Evolutionary conservation across 257 asterid species (phyloP).

Genomic region (Fraxinus anomala): DNA sequence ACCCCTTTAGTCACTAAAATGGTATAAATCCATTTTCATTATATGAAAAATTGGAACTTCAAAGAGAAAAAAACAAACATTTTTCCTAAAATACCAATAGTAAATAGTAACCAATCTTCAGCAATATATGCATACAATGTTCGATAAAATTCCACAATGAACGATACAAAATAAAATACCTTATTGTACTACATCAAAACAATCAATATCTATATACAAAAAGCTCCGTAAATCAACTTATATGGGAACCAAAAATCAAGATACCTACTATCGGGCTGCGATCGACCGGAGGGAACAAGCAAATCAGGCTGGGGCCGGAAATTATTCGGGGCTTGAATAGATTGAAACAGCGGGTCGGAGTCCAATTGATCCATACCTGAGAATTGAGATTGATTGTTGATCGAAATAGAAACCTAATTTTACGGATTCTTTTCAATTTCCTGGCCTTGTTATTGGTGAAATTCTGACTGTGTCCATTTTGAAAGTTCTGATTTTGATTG

Average conservation of each 20-base stretch:
- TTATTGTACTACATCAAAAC: neutral
- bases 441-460: neutral
- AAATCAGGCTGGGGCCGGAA: slow-evolving; percentile 50
- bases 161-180: neutral
- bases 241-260: neutral
- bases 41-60: neutral
- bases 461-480: slow-evolving; percentile 1
- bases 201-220: neutral
- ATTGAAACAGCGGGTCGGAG: slow-evolving; percentile 44
- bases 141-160: neutral
- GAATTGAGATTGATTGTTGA: slow-evolving; percentile 8
- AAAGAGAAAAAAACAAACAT: neutral
- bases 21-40: neutral
- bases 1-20: neutral
- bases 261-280: slow-evolving; percentile 60
- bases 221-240: neutral
- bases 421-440: neutral
- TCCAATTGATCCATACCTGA: slow-evolving; percentile 60
- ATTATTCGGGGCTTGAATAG: slow-evolving; percentile 49
- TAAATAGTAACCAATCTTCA: neutral
- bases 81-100: neutral
- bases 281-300: slow-evolving; percentile 36
- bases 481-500: neutral
- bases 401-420: neutral
- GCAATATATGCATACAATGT: neutral